Evolutionary conservation across 306 rosid species (phyloP).

Genomic region (Trifolium dubium): DNA sequence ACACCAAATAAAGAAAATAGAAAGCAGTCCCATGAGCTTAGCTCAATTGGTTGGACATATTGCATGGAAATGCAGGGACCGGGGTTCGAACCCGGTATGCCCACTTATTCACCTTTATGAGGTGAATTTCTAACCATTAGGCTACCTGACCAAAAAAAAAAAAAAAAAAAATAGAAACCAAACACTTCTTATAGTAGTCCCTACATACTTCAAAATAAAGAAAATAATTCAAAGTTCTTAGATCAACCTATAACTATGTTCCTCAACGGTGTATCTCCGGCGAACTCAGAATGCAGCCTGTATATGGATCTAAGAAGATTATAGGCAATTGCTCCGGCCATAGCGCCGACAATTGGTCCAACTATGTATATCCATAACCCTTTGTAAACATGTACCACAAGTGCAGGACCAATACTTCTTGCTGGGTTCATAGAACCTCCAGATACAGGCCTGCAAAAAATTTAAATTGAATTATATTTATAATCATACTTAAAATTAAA

Average conservation of each 20-base stretch:
- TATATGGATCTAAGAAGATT: slow-evolving; percentile 48
- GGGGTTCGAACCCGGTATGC: no score
- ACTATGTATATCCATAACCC: slow-evolving; percentile 59
- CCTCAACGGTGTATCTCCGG: not conserved
- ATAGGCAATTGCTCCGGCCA: slow-evolving; percentile 57
- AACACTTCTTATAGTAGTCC: not conserved
- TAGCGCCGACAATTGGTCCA: slow-evolving; percentile 64
- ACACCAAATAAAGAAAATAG: no score
- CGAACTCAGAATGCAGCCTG: not conserved
- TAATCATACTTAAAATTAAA: not conserved
- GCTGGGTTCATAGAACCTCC: slow-evolving; percentile 79
- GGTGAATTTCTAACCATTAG: no score
- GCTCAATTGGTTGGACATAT: no score
- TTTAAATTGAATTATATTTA: not conserved
- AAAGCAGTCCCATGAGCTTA: no score
- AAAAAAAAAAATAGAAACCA: not conserved
- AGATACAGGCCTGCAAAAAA: slow-evolving; percentile 51
- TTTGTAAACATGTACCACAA: slow-evolving; percentile 46
- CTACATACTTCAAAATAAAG: not conserved
- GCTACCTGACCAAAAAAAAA: no score
- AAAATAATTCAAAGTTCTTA: not conserved
- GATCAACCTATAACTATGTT: slow-evolving; percentile 1
- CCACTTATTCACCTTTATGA: no score
- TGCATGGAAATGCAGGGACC: no score
- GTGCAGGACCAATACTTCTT: slow-evolving; percentile 62